These are phyloP conservation scores for Hypoxylon rubiginosum DNA, from an alignment of 2,329 filamentous ascomycete genomes.

Conservation along the genomic window DNA sequence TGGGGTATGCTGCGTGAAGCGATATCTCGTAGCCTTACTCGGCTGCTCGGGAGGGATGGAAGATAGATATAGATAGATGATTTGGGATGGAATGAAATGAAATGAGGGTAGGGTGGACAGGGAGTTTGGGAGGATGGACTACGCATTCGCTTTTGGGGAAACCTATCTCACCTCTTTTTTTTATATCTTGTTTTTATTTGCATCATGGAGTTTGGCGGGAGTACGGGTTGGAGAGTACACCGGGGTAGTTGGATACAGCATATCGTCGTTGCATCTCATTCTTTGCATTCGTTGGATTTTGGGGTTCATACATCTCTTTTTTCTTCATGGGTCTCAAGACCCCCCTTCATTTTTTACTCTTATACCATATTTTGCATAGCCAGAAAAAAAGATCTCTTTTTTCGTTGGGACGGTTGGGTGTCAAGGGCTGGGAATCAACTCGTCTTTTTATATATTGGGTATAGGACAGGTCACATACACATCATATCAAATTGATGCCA, in stretches of 20 bases:
- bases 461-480: constrained; percentile 2
- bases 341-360: not conserved
- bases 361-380: constrained; percentile 6
- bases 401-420: too few species aligned
- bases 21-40: not conserved
- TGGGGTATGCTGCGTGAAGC: constrained; percentile 34
- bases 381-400: constrained; percentile 7
- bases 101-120: not conserved
- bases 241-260: too few species aligned
- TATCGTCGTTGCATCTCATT: not conserved
- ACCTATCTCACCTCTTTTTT: not conserved
- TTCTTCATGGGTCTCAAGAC: constrained; percentile 1
- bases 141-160: not conserved
- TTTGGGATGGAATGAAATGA: not conserved
- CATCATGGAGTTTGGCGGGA: constrained; percentile 2
- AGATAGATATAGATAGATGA: not conserved
- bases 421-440: not conserved
- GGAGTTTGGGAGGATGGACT: not conserved
- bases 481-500: not conserved
- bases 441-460: not conserved
- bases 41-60: too few species aligned
- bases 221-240: not conserved
- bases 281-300: not conserved
- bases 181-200: not conserved
- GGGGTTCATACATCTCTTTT: constrained; percentile 3